phyloP scores from a whole-genome alignment of 1,284 basidiomycete genomes.

The Boletellus sp. region DNA sequence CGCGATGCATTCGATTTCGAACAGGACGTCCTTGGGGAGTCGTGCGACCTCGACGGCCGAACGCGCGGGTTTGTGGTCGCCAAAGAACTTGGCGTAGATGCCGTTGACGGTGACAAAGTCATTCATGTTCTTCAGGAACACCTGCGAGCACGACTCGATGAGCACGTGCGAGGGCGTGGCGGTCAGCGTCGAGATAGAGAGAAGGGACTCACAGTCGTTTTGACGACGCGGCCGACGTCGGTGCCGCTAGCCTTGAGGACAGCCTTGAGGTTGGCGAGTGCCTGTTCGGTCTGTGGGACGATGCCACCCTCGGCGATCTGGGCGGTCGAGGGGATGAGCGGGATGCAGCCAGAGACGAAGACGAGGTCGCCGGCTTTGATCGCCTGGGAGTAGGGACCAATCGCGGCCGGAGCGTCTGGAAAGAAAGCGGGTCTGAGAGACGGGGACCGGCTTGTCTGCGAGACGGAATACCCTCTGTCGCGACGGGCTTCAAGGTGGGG shows the following conservation, averaged over 20 bases:
- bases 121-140: conserved; percentile 91
- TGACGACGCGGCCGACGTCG: conserved; percentile 74
- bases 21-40: conserved; percentile 75
- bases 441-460: background rate
- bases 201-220: conserved; percentile 67
- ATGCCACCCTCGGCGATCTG: conserved; percentile 78
- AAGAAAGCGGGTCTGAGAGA: background rate
- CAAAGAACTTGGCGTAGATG: conserved; percentile 78
- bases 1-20: conserved; percentile 91
- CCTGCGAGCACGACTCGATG: conserved; percentile 39
- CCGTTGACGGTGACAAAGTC: conserved; percentile 86
- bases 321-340: conserved; percentile 75
- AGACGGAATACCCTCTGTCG: conserved; percentile 45
- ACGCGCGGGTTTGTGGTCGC: conserved; percentile 81
- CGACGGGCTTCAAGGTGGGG: conserved; percentile 49
- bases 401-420: conserved; percentile 78
- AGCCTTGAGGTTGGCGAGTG: conserved; percentile 81
- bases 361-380: conserved; percentile 83
- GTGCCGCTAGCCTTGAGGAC: conserved; percentile 84
- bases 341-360: conserved; percentile 89
- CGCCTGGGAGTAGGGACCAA: conserved; percentile 91
- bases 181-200: no score
- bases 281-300: conserved; percentile 81
- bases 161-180: background rate
- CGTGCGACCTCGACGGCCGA: conserved; percentile 82